A percentile compares a stretch with the other conserved stretches of the same genome.
These are phyloP conservation scores for Phytophthora fragariaefolia DNA, from an alignment of 352 stramenopile species.

Conservation along the genomic window DNA sequence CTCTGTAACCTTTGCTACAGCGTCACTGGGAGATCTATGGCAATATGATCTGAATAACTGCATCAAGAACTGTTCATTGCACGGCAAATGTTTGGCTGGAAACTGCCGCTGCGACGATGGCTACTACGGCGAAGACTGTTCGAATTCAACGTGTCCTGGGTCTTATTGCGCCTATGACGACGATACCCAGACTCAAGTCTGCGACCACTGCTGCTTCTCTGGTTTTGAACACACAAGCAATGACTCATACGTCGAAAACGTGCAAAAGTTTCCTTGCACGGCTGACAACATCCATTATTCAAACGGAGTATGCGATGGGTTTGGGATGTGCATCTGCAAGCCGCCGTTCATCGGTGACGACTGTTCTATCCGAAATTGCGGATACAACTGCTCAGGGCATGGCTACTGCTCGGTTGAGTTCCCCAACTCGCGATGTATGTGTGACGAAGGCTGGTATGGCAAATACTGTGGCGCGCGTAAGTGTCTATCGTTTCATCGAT, in stretches of 20 bases:
- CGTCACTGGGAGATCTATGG: conserved; percentile 90
- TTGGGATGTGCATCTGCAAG: conserved; percentile 95
- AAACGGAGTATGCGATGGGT: conserved; percentile 96
- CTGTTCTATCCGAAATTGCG: conserved; percentile 95
- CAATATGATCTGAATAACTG: conserved; percentile 91
- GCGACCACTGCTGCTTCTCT: conserved; percentile 95
- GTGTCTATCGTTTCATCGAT: conserved; percentile 27
- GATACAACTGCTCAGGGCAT: conserved; percentile 90
- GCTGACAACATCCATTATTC: conserved; percentile 87
- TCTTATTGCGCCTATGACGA: conserved; percentile 95
- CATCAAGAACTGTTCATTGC: conserved; percentile 93
- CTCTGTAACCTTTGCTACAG: conserved; percentile 56
- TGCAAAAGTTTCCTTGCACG: conserved; percentile 92
- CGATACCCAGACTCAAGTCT: conserved; percentile 83
- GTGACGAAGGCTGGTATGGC: conserved; percentile 95
- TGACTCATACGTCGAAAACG: conserved; percentile 90
- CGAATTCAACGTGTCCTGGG: conserved; percentile 94
- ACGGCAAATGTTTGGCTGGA: conserved; percentile 92
- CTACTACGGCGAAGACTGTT: conserved; percentile 97
- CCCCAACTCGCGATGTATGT: conserved; percentile 95
- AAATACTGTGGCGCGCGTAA: conserved; percentile 91
- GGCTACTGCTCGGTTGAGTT: conserved; percentile 97
- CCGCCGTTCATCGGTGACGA: conserved; percentile 93
- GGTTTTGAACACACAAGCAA: conserved; percentile 85
- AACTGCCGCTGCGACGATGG: conserved; percentile 94